Conservation (phyloP, 345 rosid genomes). For the Stellera chamaejasme region DNA sequence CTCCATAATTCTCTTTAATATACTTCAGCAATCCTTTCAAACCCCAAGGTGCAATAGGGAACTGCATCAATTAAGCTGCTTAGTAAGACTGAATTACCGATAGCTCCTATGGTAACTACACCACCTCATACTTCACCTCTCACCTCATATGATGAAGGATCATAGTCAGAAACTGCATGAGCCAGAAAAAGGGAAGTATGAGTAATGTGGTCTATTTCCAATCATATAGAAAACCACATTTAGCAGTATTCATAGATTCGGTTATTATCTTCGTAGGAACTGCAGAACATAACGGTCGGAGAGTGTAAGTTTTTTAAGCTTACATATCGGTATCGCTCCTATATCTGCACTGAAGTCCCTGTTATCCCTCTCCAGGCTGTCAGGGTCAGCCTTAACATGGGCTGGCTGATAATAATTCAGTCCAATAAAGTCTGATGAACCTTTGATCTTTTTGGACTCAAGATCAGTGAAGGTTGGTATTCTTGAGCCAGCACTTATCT, state of each 20-base stretch:
- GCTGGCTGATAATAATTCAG: conserved; percentile 25
- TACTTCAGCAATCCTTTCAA: conserved; percentile 24
- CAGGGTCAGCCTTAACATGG: conserved; percentile 21
- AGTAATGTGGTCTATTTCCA: neutral
- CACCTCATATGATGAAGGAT: conserved; percentile 10
- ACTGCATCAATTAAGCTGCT: conserved; percentile 28
- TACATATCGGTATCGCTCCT: conserved; percentile 14
- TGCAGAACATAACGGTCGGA: neutral
- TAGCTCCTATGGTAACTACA: neutral
- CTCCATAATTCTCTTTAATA: conserved; percentile 27
- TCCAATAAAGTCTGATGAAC: conserved; percentile 55
- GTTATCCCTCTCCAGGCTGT: conserved; percentile 9
- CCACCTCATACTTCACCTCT: neutral
- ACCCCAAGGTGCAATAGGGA: conserved; percentile 22
- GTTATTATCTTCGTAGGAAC: neutral
- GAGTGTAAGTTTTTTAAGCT: neutral
- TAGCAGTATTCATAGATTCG: neutral
- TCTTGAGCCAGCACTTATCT: conserved; percentile 49
- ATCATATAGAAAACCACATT: neutral
- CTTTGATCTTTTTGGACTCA: conserved; percentile 51
- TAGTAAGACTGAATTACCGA: neutral
- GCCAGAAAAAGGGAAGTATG: neutral
- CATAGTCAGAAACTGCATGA: conserved; percentile 11
- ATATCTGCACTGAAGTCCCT: conserved; percentile 31
- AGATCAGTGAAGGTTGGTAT: conserved; percentile 42